Evolutionary conservation across 176 grass and related monocot genomes (phyloP).

Genomic region (Urochloa ruziziensis): DNA sequence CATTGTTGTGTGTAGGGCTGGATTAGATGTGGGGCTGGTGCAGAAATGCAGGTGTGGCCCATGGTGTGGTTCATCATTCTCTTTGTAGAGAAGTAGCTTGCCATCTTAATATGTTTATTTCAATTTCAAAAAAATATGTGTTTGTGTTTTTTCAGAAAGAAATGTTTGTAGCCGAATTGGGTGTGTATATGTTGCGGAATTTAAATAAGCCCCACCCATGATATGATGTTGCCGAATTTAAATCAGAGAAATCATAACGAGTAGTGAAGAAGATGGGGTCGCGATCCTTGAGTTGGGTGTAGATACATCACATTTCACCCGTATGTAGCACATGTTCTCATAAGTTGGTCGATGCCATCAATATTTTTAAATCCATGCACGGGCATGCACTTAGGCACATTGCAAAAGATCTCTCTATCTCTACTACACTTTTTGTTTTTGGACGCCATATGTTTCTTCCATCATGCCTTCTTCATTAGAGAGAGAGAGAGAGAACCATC

Average conservation of each 20-base stretch:
- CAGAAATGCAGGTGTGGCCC: conserved; percentile 29
- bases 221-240: neutral
- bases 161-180: too few relatives aligned
- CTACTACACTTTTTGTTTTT: conserved; percentile 31
- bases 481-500: conserved; percentile 41
- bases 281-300: neutral
- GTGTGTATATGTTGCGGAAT: too few relatives aligned
- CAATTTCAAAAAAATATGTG: too few relatives aligned
- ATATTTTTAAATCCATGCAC: neutral
- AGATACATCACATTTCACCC: neutral
- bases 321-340: neutral
- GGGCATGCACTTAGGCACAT: neutral
- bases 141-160: too few relatives aligned
- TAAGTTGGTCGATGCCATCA: neutral
- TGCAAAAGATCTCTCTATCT: neutral
- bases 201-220: too few relatives aligned
- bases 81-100: conserved; percentile 15
- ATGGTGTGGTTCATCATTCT: conserved; percentile 30
- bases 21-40: neutral
- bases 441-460: conserved; percentile 26
- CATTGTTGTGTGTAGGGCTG: neutral
- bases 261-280: neutral
- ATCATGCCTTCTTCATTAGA: conserved; percentile 48
- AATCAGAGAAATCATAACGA: neutral
- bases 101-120: too few relatives aligned